Evolutionary conservation across 1,284 basidiomycete genomes (phyloP), one percentile per base, ranked within the genome.

Genomic region (Papiliotrema laurentii): DNA sequence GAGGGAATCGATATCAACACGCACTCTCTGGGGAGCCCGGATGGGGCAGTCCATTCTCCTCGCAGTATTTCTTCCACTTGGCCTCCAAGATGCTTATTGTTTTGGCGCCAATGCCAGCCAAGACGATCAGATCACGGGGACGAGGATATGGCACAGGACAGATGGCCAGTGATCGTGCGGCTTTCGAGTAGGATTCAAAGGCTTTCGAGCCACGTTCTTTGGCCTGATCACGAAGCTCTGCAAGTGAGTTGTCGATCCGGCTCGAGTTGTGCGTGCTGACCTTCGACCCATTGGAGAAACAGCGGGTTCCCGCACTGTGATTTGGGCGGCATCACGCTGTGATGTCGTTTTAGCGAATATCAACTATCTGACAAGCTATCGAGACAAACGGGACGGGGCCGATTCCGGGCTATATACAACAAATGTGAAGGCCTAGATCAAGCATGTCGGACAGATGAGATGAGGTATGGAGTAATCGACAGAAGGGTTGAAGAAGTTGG

Each of bases 261-360:
- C 7, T 21, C 19, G 5, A 5, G 18, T 14, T n/a, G 30, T n/a
- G 16, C 6, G 2, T 14, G 51, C 61, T 42, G 33, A 69, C 69
- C 69, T 51, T 70, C 66, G 39, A 70, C 58, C 70, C 68, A 71
- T 40, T 56, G 50, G n/a, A 72, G 52, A 53, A 67, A 74, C 11
- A 74, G 57, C 9, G 71, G 71, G 48, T 74, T 74, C 2, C 71
- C 72, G 50, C 71, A 73, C 42, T 52, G 53, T 27, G 59, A 21
- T 22, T 49, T 53, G 1, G 55, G 52, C 43, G 53, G 49, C 53
- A 57, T 57, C 13, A 11, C 30, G 21, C 18, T 22, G 11, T 18
- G 19, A 21, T n/a, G 36, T 13, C 36, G 36, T 37, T 16, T 33
- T 33, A n/a, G 9, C n/a, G 9, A 10, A 33, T 16, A 33, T 9